Evolutionary conservation across 2,329 filamentous ascomycete species (phyloP).

Genomic region (Cladosporium colombiae): DNA sequence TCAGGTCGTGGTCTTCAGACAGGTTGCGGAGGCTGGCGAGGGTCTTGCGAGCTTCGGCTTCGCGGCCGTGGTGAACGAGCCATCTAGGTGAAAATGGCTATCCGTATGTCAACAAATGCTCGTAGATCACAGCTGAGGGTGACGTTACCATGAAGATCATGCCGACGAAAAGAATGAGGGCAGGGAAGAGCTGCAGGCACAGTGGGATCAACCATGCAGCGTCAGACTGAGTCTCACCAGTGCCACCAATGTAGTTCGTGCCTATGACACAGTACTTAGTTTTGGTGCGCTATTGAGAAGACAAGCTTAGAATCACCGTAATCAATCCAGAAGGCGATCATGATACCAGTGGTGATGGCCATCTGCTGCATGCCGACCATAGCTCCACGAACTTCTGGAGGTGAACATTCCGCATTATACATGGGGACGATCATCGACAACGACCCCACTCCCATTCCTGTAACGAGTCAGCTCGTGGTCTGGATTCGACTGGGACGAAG

Average conservation of each 20-base stretch:
- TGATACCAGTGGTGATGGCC: slow-evolving; percentile 58
- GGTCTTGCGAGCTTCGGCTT: slow-evolving; percentile 65
- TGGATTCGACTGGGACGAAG: too few species aligned
- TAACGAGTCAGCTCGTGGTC: slow-evolving; percentile 64
- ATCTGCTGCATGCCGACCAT: slow-evolving; percentile 67
- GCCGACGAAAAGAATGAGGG: slow-evolving; percentile 64
- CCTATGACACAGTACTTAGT: background rate
- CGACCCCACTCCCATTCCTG: slow-evolving; percentile 66
- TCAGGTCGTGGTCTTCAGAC: slow-evolving; percentile 63
- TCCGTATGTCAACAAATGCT: background rate
- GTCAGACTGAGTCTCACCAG: slow-evolving; percentile 59
- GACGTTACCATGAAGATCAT: slow-evolving; percentile 55
- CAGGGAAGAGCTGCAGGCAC: slow-evolving; percentile 69
- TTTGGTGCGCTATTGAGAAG: slow-evolving; percentile 16
- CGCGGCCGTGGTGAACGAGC: slow-evolving; percentile 69
- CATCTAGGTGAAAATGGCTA: slow-evolving; percentile 79
- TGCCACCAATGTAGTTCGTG: slow-evolving; percentile 55
- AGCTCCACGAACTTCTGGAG: slow-evolving; percentile 67
- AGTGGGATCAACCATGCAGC: slow-evolving; percentile 75
- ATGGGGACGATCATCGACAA: slow-evolving; percentile 62
- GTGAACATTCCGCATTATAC: slow-evolving; percentile 51
- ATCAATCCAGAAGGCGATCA: slow-evolving; percentile 53
- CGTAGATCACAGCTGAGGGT: background rate
- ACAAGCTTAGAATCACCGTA: slow-evolving; percentile 39
- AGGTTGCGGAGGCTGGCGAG: slow-evolving; percentile 66